A percentile compares a stretch with the other conserved stretches of the same genome.
Conservation (phyloP, 2,329 filamentous ascomycete species). For the Penicillium fuscoglaucum region DNA sequence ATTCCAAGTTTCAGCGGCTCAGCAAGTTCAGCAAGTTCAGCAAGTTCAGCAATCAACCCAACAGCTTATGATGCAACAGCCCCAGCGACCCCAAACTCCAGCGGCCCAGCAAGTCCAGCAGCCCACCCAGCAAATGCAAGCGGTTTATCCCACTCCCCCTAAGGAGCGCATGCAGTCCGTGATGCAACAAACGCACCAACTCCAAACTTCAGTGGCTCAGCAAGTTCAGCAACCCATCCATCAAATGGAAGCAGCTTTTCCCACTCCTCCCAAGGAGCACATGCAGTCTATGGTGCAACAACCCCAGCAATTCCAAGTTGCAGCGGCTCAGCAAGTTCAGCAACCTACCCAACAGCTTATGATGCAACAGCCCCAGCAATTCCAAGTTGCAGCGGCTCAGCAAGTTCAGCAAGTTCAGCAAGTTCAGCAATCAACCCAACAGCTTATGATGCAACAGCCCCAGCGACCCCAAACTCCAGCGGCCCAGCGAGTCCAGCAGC, state of each 20-base stretch:
- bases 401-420: not conserved
- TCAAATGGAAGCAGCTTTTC: not conserved
- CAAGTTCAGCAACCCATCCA: too few relatives aligned
- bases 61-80: too few relatives aligned
- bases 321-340: too few relatives aligned
- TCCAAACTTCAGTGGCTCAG: too few relatives aligned
- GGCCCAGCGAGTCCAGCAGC: not conserved
- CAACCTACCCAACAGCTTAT: not conserved
- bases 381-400: not conserved
- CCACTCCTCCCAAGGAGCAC: not conserved
- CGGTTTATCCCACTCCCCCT: too few relatives aligned
- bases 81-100: too few relatives aligned
- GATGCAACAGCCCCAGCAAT: not conserved
- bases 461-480: not conserved
- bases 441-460: not conserved
- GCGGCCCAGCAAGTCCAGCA: too few relatives aligned
- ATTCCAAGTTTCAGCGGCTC: too few relatives aligned
- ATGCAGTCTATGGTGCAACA: not conserved
- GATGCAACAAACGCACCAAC: not conserved
- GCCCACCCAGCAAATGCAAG: too few relatives aligned
- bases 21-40: too few relatives aligned
- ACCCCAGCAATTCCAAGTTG: not conserved
- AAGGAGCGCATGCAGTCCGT: too few relatives aligned
- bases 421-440: not conserved
- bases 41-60: too few relatives aligned